A percentile compares a stretch with the other conserved stretches of the same genome.
Evolutionary conservation across 495 filamentous ascomycete genomes (phyloP).

Genomic region (Trichoderma erinaceum): DNA sequence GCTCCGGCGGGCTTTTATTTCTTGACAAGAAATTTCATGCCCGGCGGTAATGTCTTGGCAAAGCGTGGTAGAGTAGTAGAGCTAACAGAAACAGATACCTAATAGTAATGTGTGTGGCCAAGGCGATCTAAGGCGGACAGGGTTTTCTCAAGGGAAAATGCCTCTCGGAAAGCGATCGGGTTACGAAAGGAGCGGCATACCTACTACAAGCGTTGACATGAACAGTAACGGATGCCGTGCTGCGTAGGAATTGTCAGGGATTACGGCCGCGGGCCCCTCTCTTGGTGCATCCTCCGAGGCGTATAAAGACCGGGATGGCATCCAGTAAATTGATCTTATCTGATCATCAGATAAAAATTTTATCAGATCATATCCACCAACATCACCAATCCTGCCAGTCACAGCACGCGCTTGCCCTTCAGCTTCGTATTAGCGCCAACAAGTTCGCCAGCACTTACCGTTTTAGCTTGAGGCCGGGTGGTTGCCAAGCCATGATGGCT

Average conservation of each 20-base stretch:
- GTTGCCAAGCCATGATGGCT: background rate
- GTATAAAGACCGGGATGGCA: background rate
- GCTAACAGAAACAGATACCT: background rate
- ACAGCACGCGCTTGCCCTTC: background rate
- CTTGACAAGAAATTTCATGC: background rate
- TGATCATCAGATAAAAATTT: background rate
- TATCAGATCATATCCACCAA: background rate
- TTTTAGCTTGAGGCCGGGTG: background rate
- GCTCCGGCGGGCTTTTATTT: background rate
- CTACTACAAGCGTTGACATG: background rate
- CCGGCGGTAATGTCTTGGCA: background rate
- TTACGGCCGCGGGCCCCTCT: background rate
- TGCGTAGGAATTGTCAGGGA: background rate
- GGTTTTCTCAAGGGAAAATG: background rate
- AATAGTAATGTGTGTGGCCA: background rate
- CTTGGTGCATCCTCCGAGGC: background rate
- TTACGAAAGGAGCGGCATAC: background rate
- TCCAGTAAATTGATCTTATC: background rate
- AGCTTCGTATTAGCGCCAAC: background rate
- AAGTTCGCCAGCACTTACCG: background rate
- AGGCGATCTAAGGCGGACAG: background rate
- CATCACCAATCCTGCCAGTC: background rate
- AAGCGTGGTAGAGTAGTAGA: background rate
- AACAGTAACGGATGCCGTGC: background rate
- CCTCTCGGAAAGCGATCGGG: conserved; percentile 1